Conservation (phyloP, 2,329 filamentous ascomycete genomes). For the Daldinia eschscholtzii region DNA sequence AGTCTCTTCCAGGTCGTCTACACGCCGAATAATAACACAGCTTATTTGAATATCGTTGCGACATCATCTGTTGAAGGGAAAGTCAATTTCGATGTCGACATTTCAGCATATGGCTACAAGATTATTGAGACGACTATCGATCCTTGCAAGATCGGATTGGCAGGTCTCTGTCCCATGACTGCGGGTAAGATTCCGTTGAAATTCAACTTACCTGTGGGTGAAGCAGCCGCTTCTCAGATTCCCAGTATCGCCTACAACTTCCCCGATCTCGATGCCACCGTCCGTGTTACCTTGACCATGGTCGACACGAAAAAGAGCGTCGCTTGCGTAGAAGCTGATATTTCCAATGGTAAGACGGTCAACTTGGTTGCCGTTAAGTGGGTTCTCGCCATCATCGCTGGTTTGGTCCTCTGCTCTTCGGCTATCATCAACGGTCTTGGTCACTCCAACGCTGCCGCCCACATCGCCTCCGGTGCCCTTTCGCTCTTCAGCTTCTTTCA, state of each 20-base stretch:
- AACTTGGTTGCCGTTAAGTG: slow-evolving; percentile 85
- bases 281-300: slow-evolving; percentile 79
- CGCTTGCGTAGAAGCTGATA: slow-evolving; percentile 82
- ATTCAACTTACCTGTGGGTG: slow-evolving; percentile 72
- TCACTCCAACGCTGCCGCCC: slow-evolving; percentile 87
- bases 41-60: slow-evolving; percentile 81
- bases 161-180: slow-evolving; percentile 91
- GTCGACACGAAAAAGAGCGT: slow-evolving; percentile 69
- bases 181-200: slow-evolving; percentile 83
- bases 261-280: slow-evolving; percentile 84
- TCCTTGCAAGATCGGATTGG: slow-evolving; percentile 78
- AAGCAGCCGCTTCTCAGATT: slow-evolving; percentile 69
- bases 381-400: slow-evolving; percentile 82
- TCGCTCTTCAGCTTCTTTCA: slow-evolving; percentile 91
- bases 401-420: slow-evolving; percentile 80
- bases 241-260: slow-evolving; percentile 85
- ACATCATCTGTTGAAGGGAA: slow-evolving; percentile 86
- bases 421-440: slow-evolving; percentile 85
- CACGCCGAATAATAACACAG: slow-evolving; percentile 79
- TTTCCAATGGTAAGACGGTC: slow-evolving; percentile 88
- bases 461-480: slow-evolving; percentile 86
- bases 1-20: slow-evolving; percentile 89
- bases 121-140: slow-evolving; percentile 76
- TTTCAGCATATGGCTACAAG: slow-evolving; percentile 86
- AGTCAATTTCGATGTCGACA: slow-evolving; percentile 80